Percentiles rank a stretch among this genome's conserved stretches.
phyloP scores from a whole-genome alignment of 306 rosid species.

The Ochetophila trinervis region DNA sequence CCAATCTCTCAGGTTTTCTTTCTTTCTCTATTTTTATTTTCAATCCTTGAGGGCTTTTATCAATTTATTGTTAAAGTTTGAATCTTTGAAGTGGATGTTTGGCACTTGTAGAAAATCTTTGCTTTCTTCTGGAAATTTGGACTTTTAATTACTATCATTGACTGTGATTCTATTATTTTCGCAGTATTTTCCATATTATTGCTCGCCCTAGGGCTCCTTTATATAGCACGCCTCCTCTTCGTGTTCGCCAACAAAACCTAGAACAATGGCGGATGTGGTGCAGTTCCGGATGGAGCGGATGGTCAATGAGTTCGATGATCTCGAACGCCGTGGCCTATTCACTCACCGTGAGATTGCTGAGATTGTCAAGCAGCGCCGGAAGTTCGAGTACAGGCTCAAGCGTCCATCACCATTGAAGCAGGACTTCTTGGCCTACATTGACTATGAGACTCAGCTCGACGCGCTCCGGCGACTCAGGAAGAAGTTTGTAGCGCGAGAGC shows the following conservation, averaged over 20 bases:
- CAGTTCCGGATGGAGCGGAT: conserved; percentile 60
- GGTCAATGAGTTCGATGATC: conserved; percentile 56
- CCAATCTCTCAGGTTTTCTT: too few relatives aligned
- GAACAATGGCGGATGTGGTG: conserved; percentile 57
- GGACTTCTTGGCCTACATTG: conserved; percentile 49
- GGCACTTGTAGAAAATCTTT: too few relatives aligned
- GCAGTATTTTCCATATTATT: too few relatives aligned
- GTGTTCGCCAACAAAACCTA: neutral
- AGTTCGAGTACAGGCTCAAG: conserved; percentile 57
- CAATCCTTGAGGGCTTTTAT: too few relatives aligned
- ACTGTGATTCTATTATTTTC: too few relatives aligned
- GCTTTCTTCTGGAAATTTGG: too few relatives aligned
- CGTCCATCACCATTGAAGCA: conserved; percentile 59
- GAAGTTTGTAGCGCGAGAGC: conserved; percentile 34
- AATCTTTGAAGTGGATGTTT: too few relatives aligned
- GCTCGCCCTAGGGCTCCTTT: too few relatives aligned
- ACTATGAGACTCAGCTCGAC: conserved; percentile 52
- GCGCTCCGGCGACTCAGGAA: conserved; percentile 45
- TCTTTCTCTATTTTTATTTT: too few relatives aligned
- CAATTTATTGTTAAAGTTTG: too few relatives aligned
- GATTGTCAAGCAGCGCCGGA: conserved; percentile 56
- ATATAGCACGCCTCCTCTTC: too few relatives aligned
- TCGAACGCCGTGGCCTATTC: conserved; percentile 47
- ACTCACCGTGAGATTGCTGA: conserved; percentile 46
- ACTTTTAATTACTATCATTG: too few relatives aligned